These are phyloP conservation scores for Russula olivacea DNA, from an alignment of 768 basidiomycete genomes.

Conservation along the genomic window DNA sequence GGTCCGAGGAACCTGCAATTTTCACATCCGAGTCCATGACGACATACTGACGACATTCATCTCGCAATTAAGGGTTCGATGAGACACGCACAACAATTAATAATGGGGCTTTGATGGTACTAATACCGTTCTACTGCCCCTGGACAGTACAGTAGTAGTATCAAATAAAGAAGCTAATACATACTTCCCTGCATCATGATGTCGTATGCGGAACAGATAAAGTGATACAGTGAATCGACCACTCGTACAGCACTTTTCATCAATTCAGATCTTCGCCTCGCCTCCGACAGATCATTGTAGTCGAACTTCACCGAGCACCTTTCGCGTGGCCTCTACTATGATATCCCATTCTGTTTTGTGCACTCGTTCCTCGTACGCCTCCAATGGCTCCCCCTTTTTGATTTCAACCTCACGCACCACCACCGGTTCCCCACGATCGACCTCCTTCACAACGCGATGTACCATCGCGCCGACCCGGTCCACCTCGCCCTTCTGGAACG, in stretches of 20 bases:
- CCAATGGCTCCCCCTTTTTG: slow-evolving; percentile 60
- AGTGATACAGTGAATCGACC: slow-evolving; percentile 13
- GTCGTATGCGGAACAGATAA: slow-evolving; percentile 2
- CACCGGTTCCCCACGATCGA: slow-evolving; percentile 87
- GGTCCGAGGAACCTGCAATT: too few species aligned
- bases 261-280: slow-evolving; percentile 8
- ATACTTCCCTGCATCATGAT: not conserved
- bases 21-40: too few species aligned
- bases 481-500: slow-evolving; percentile 79
- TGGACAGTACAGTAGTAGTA: not conserved
- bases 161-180: not conserved
- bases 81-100: too few species aligned
- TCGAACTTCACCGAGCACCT: slow-evolving; percentile 51
- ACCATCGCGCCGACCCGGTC: slow-evolving; percentile 83
- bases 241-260: not conserved
- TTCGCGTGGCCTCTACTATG: slow-evolving; percentile 80
- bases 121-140: slow-evolving; percentile 15
- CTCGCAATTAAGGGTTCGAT: too few species aligned
- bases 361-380: slow-evolving; percentile 67
- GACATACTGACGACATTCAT: too few species aligned
- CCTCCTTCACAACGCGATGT: slow-evolving; percentile 87
- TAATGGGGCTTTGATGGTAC: too few species aligned
- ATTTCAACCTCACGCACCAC: slow-evolving; percentile 76
- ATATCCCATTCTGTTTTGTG: slow-evolving; percentile 84
- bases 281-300: not conserved